Evolutionary conservation across 1,139 yeast genomes (phyloP), one percentile per base, ranked within the genome.

Genomic region (Yamadazyma conglobata): DNA sequence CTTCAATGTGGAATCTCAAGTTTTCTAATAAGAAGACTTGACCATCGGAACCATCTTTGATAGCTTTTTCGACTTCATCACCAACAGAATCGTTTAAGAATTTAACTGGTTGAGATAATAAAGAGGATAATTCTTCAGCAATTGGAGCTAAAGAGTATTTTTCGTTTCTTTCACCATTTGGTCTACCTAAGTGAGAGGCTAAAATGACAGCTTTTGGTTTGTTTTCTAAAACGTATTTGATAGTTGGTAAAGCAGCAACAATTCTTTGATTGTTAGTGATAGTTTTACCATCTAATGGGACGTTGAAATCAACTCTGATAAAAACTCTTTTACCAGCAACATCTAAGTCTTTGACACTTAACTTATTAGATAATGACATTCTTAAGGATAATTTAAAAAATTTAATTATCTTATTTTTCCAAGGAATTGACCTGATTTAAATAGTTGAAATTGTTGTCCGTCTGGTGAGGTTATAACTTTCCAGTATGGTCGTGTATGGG

Each of bases 261-360:
- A 89, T 91, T 70, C 97, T 82, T 73, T 89, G 96, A 72, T 89
- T 89, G 80, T 91, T 89, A 73, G 97, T 91, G 76, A 89, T 91
- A 59, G 81, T 87, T 55, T 75, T 79, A 47, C 96, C 97, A 58
- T 89, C 96, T 52, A 89, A 78, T 56, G 97, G 97, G 47, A 91
- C 97, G 69, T 91, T 89, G 79, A 89, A 89, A 69, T 89, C 95
- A 45, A 88, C 96, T 69, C 96, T 83, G 74, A 89, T 87, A 69
- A 89, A 87, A 56, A 89, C 97, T 58, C 95, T 78, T 75, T 88
- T 88, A 63, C 77, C 88, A 55, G 81, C 63, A 64, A 86, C 80
- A 60, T 78, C 77, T 50, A 91, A 73, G 67, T 89, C 97, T 60
- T 82, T 79, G 62, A 89, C 95, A 39, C 95, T 83, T 51, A 89